Evolutionary conservation across 2,329 filamentous ascomycete species (phyloP).

Genomic region (Pseudocercospora fuligena): DNA sequence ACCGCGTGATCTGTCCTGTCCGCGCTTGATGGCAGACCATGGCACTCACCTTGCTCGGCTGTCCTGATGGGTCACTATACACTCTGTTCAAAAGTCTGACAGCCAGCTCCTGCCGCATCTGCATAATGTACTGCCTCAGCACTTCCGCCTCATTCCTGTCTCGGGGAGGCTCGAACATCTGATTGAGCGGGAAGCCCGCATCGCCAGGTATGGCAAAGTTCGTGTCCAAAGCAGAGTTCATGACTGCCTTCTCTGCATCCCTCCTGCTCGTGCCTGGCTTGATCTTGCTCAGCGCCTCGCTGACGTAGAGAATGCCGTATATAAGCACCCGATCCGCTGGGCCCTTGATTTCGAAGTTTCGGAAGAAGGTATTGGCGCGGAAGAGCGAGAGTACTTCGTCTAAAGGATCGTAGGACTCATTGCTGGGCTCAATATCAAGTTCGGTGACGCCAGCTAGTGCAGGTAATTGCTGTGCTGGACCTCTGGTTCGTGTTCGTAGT

Average conservation of each 20-base stretch:
- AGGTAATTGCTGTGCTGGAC: slow-evolving; percentile 87
- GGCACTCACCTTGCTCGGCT: slow-evolving; percentile 64
- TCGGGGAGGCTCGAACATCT: slow-evolving; percentile 89
- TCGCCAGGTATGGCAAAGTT: slow-evolving; percentile 96
- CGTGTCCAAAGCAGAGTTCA: slow-evolving; percentile 86
- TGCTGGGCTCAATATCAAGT: slow-evolving; percentile 72
- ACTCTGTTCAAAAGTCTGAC: slow-evolving; percentile 80
- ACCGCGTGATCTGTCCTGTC: background rate
- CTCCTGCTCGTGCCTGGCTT: slow-evolving; percentile 71
- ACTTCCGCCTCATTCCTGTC: slow-evolving; percentile 89
- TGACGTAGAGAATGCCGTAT: slow-evolving; percentile 94
- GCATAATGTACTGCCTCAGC: slow-evolving; percentile 84
- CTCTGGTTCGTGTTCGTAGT: slow-evolving; percentile 90
- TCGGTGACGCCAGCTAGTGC: slow-evolving; percentile 61
- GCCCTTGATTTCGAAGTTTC: slow-evolving; percentile 98
- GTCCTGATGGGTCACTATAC: slow-evolving; percentile 72
- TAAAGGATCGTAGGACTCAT: slow-evolving; percentile 92
- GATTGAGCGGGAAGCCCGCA: slow-evolving; percentile 89
- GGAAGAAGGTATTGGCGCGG: slow-evolving; percentile 97
- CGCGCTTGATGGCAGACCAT: background rate
- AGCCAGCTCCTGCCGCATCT: slow-evolving; percentile 92
- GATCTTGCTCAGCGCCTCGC: slow-evolving; percentile 87
- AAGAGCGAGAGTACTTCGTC: slow-evolving; percentile 93
- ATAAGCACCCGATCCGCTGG: slow-evolving; percentile 92
- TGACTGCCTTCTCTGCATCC: slow-evolving; percentile 76